Evolutionary conservation across 2,329 filamentous ascomycete genomes (phyloP).

Genomic region (Ciborinia camelliae): DNA sequence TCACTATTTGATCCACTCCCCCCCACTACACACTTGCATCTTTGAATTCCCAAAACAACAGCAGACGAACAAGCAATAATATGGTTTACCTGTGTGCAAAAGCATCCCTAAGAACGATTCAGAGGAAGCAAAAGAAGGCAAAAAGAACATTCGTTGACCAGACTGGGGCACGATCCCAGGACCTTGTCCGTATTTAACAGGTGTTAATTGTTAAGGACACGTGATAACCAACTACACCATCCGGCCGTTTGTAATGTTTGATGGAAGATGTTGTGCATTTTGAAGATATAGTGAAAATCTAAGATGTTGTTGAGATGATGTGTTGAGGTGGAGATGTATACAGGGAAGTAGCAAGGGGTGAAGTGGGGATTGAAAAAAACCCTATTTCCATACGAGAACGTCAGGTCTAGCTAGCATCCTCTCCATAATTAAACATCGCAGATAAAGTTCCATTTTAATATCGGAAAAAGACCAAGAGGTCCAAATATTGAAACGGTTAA

Average conservation of each 20-base stretch:
- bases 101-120: accelerated
- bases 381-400: too few relatives aligned
- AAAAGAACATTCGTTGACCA: not conserved
- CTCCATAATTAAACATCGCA: not conserved
- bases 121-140: not conserved
- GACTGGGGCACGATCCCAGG: conserved; percentile 14
- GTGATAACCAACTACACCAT: conserved; percentile 20
- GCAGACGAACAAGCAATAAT: too few relatives aligned
- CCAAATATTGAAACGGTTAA: not conserved
- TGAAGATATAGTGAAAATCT: not conserved
- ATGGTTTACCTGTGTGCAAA: not conserved
- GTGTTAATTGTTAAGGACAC: conserved; percentile 8
- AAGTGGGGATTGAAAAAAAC: not conserved
- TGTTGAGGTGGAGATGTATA: not conserved
- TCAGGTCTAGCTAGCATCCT: not conserved
- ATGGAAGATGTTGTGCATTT: accelerated
- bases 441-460: too few relatives aligned
- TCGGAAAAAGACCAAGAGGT: not conserved
- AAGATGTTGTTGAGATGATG: accelerated
- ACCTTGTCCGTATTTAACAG: conserved; percentile 15
- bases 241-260: not conserved
- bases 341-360: not conserved
- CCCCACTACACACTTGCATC: too few relatives aligned
- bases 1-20: not conserved
- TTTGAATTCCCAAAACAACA: too few relatives aligned